Evolutionary conservation across 2,329 filamentous ascomycete genomes (phyloP), one percentile per base, ranked within the genome.

Genomic region (Claviceps sp.): DNA sequence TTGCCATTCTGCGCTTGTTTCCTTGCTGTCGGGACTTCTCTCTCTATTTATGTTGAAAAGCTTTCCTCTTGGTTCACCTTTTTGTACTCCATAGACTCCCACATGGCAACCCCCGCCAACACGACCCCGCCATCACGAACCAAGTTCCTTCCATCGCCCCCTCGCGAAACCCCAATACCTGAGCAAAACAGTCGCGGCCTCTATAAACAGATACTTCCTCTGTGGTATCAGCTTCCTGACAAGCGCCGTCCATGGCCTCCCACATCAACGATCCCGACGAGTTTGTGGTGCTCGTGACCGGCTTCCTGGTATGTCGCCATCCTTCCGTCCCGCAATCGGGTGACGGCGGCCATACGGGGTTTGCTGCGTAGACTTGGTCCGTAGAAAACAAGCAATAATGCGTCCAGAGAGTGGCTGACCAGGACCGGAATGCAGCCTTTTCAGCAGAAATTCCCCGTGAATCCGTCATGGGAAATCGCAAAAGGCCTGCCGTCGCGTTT

Each of bases 401-500:
- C 16, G 7, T 41, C 14, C n/a, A 46, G 30, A 24, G 13, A 46
- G 44, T 20, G 3, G 54, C 59, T 62, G 54, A 62, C 54, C 30
- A 8, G 30, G 18, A 34, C 5, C 9, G 41, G 11, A 16, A 45
- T 30, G 3, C 18, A 50, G 87, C 84, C 89, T 1, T 95, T 94
- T 67, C 82, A 84, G 59, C 73, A 70, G n/a, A 70, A 83, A 45
- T 82, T 83, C 62, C 79, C 82, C 30, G 70, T 83, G 54, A 95
- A 95, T 63, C 87, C 89, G 8, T 89, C 88, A 3, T 90, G 81
- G 76, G 78, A 90, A 62, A 90, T 95, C 62, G 81, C 85, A 48
- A 75, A 73, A 26, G 72, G 71, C 20, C 78, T 94, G n/a, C 83
- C 87, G 3, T 66, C 76, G 2, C 76, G 78, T 58, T 76, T 90